Conservation (phyloP, 1,139 yeast genomes). For the Entelexis paramagnoliae region DNA sequence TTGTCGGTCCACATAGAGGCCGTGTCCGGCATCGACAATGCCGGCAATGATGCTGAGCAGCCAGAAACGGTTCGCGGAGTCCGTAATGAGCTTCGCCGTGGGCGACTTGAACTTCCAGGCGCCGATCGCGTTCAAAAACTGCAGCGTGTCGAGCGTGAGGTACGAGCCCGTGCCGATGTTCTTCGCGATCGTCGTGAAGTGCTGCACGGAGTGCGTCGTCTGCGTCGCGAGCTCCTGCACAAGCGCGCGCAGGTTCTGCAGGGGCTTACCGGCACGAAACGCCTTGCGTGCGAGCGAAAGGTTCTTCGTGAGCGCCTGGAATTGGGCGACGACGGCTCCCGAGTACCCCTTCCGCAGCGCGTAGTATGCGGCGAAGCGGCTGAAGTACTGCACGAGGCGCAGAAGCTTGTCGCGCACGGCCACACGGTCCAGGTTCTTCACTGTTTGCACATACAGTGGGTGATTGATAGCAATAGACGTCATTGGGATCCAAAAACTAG, state of each 20-base stretch:
- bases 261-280: slow-evolving; percentile 74
- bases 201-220: slow-evolving; percentile 54
- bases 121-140: slow-evolving; percentile 48
- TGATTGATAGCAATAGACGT: slow-evolving; percentile 18
- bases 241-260: slow-evolving; percentile 62
- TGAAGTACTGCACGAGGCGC: slow-evolving; percentile 71
- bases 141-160: slow-evolving; percentile 61
- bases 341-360: slow-evolving; percentile 52
- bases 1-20: slow-evolving; percentile 34
- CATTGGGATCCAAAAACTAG: neutral
- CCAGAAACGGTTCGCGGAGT: slow-evolving; percentile 56
- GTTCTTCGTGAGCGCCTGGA: slow-evolving; percentile 46
- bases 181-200: slow-evolving; percentile 49
- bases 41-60: slow-evolving; percentile 59
- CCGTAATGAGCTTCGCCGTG: slow-evolving; percentile 24
- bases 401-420: slow-evolving; percentile 67
- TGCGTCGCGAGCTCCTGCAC: slow-evolving; percentile 61
- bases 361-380: slow-evolving; percentile 59
- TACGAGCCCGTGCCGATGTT: slow-evolving; percentile 69
- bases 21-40: slow-evolving; percentile 47
- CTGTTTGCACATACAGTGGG: slow-evolving; percentile 22
- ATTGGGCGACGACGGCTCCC: slow-evolving; percentile 41
- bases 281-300: slow-evolving; percentile 71
- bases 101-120: slow-evolving; percentile 27
- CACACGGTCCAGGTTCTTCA: slow-evolving; percentile 23